phyloP scores from a whole-genome alignment of 495 filamentous ascomycete genomes.

The Xylaria bambusicola region DNA sequence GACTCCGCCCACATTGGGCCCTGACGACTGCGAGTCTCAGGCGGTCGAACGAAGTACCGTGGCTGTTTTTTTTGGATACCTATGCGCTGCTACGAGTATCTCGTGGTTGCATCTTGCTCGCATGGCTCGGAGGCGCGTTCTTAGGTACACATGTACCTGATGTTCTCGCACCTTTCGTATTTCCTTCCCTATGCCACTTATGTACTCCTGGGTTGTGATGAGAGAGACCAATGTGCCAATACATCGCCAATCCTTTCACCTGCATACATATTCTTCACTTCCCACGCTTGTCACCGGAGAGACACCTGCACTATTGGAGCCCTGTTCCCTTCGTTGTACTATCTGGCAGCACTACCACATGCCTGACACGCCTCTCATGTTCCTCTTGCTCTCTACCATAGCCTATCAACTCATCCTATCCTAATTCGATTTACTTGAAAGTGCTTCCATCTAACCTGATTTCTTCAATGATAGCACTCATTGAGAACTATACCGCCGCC shows the following conservation, averaged over 20 bases:
- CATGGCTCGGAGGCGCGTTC: no score
- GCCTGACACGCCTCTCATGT: background rate
- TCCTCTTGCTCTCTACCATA: background rate
- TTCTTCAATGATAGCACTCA: constrained; percentile 20
- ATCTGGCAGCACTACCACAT: background rate
- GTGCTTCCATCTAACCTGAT: background rate
- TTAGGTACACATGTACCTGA: no score
- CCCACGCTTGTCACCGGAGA: background rate
- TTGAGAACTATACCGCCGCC: constrained; percentile 23
- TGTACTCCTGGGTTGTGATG: background rate
- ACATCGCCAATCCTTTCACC: background rate
- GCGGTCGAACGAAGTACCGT: background rate
- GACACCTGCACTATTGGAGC: background rate
- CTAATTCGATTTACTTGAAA: background rate
- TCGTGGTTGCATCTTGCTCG: no score
- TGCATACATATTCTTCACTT: background rate
- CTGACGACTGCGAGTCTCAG: background rate
- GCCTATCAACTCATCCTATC: background rate
- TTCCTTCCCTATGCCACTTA: no score
- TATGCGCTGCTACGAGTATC: no score
- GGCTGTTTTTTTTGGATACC: no score
- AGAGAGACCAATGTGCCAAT: background rate
- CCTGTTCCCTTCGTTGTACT: background rate
- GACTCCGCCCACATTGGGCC: no score
- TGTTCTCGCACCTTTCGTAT: background rate